Conservation (phyloP, 163 green algal genomes). For the Scenedesmus sp. region DNA sequence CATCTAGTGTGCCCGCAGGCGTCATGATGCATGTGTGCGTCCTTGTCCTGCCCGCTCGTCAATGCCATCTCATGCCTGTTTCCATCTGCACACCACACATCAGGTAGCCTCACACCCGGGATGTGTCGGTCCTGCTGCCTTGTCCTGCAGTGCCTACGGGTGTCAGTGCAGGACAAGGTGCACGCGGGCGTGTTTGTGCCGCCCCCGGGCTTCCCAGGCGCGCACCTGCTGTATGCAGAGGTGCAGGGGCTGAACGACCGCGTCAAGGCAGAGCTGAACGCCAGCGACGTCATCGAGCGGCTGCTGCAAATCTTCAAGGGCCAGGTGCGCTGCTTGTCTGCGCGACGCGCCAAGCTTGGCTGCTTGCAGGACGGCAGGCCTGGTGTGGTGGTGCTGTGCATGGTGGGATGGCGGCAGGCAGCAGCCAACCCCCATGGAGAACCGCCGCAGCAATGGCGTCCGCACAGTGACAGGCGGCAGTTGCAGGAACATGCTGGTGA, state of each 20-base stretch:
- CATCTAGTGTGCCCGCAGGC: too few species aligned
- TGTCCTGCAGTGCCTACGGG: conserved; percentile 72
- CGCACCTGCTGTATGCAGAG: conserved; percentile 83
- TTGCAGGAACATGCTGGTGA: background rate
- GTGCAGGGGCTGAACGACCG: conserved; percentile 70
- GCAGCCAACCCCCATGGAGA: too few species aligned
- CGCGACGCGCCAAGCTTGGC: background rate
- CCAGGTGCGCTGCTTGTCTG: background rate
- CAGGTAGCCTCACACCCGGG: background rate
- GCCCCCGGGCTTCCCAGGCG: conserved; percentile 64
- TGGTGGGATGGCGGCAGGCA: background rate
- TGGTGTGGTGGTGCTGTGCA: background rate
- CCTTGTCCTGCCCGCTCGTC: background rate
- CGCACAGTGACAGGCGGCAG: background rate
- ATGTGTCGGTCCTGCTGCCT: background rate
- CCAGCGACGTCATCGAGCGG: conserved; percentile 75
- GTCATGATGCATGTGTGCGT: too few species aligned
- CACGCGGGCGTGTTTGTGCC: conserved; percentile 64
- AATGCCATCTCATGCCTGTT: background rate
- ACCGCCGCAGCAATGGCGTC: background rate
- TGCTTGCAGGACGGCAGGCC: background rate
- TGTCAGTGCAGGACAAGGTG: conserved; percentile 80
- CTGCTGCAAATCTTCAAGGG: conserved; percentile 75
- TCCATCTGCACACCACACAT: too few species aligned
- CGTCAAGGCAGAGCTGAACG: conserved; percentile 74